These are phyloP conservation scores for Vigna hirtella DNA, from an alignment of 306 rosid genomes.

Conservation along the genomic window DNA sequence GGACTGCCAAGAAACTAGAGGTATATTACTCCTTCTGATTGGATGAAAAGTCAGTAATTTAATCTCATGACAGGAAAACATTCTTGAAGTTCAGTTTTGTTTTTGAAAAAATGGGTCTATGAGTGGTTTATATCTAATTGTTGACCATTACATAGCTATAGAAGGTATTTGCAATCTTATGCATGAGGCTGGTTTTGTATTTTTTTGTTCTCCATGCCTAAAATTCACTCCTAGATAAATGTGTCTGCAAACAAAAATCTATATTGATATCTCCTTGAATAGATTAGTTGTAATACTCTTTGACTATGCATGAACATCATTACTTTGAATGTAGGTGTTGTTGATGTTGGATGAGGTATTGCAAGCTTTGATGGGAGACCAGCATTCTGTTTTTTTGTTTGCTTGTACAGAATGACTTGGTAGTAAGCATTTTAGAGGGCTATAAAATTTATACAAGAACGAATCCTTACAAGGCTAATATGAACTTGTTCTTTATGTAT, in stretches of 20 bases:
- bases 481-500: background rate
- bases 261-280: background rate
- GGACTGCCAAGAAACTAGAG: conserved; percentile 38
- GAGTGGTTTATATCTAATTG: background rate
- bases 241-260: background rate
- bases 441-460: conserved; percentile 20
- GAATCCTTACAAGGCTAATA: background rate
- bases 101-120: conserved; percentile 14
- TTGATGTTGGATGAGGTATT: background rate
- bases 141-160: background rate
- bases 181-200: no score
- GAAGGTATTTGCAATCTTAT: background rate
- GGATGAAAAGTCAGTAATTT: conserved; percentile 2
- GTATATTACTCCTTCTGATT: conserved; percentile 34
- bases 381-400: background rate
- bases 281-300: background rate
- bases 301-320: background rate
- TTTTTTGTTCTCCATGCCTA: no score
- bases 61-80: conserved; percentile 18
- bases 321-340: background rate
- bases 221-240: no score
- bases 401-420: background rate
- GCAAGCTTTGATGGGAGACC: background rate
- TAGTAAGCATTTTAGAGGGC: background rate
- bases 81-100: background rate